Evolutionary conservation across 2,329 filamentous ascomycete species (phyloP).

Genomic region (Xylariaceae sp.): DNA sequence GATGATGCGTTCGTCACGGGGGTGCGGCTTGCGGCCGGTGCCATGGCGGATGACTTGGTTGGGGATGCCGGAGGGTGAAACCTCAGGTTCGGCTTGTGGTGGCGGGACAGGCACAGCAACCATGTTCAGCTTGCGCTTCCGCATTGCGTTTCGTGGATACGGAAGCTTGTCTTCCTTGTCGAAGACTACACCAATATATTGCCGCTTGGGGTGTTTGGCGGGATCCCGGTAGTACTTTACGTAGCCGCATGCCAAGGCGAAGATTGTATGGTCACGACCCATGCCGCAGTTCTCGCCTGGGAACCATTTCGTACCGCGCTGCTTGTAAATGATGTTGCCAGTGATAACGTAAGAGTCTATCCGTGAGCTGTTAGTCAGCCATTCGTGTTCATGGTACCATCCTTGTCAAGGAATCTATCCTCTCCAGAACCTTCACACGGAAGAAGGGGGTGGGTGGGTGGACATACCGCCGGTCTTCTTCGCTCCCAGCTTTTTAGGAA

Average conservation of each 20-base stretch:
- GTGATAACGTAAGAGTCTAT: slow-evolving; percentile 90
- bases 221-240: slow-evolving; percentile 98
- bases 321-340: slow-evolving; percentile 97
- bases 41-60: slow-evolving; percentile 50
- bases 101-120: slow-evolving; percentile 56
- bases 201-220: slow-evolving; percentile 77
- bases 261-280: slow-evolving; percentile 96
- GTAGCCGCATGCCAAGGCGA: slow-evolving; percentile 82
- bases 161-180: slow-evolving; percentile 82
- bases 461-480: slow-evolving; percentile 87
- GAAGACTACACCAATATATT: slow-evolving; percentile 94
- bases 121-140: slow-evolving; percentile 78
- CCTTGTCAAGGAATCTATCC: background rate
- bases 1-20: slow-evolving; percentile 53
- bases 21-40: slow-evolving; percentile 37
- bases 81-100: slow-evolving; percentile 41
- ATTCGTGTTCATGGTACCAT: background rate
- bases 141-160: slow-evolving; percentile 73
- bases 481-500: slow-evolving; percentile 85
- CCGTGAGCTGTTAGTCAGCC: background rate
- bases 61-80: slow-evolving; percentile 59
- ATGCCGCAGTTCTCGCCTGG: slow-evolving; percentile 95
- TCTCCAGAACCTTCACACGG: background rate
- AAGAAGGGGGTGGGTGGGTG: background rate
- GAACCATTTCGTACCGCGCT: slow-evolving; percentile 93